Conservation (phyloP, 306 rosid genomes). For the Boehmeria nivea region DNA sequence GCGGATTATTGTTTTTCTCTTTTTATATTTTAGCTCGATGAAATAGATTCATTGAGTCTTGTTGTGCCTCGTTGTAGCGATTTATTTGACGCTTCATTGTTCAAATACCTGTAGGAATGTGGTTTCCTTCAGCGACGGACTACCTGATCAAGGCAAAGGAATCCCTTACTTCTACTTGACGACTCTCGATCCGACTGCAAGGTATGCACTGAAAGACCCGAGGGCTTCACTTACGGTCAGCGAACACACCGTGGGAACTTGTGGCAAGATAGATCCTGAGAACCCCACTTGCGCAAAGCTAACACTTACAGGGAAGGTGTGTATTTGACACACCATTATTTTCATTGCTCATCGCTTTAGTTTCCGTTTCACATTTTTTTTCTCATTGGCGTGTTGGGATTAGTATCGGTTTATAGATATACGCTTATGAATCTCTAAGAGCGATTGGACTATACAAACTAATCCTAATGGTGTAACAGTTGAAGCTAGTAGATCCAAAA, state of each 20-base stretch:
- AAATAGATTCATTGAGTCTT: background rate
- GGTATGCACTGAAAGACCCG: constrained; percentile 50
- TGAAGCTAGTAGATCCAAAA: constrained; percentile 48
- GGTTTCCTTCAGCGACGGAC: constrained; percentile 84
- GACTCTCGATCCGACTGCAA: constrained; percentile 79
- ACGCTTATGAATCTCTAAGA: background rate
- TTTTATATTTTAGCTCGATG: background rate
- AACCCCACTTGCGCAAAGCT: constrained; percentile 85
- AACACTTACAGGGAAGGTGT: constrained; percentile 78
- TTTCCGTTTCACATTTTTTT: too few relatives aligned
- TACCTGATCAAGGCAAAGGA: constrained; percentile 57
- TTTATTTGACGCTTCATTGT: background rate
- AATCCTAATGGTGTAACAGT: constrained; percentile 39
- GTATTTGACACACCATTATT: background rate
- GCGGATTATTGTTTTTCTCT: background rate
- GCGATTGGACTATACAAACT: background rate
- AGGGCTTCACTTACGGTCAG: constrained; percentile 80
- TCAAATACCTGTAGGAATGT: constrained; percentile 53
- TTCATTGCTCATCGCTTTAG: too few relatives aligned
- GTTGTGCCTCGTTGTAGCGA: background rate
- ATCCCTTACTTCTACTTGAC: constrained; percentile 90
- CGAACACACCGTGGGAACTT: constrained; percentile 78
- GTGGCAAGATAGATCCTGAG: constrained; percentile 77
- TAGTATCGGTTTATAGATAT: background rate
- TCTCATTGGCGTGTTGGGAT: too few relatives aligned